phyloP scores from a whole-genome alignment of 306 rosid genomes.

The Medicago arabica region DNA sequence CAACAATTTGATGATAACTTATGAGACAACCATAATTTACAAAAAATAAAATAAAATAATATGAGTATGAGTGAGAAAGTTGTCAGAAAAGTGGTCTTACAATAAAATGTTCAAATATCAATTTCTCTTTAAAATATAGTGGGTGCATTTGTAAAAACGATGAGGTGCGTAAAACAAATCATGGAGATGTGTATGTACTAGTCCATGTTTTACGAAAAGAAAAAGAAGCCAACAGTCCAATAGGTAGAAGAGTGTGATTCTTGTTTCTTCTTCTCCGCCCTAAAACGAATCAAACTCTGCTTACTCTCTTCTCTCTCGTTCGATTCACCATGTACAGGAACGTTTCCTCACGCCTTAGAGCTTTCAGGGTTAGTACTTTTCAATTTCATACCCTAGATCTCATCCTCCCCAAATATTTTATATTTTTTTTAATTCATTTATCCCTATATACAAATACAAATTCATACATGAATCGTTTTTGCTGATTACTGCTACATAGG shows the following conservation, averaged over 20 bases:
- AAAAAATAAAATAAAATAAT: too few species aligned
- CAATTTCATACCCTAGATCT: constrained; percentile 39
- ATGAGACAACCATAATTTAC: too few species aligned
- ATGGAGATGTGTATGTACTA: neutral
- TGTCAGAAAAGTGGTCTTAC: too few species aligned
- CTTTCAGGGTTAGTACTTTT: constrained; percentile 57
- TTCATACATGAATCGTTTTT: neutral
- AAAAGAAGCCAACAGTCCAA: neutral
- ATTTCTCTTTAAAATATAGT: too few species aligned
- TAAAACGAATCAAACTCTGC: constrained; percentile 9
- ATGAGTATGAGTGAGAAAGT: too few species aligned
- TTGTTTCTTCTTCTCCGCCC: constrained; percentile 12
- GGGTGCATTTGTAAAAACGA: too few species aligned
- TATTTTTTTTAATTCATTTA: neutral
- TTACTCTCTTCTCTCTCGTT: neutral
- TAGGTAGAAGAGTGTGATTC: neutral
- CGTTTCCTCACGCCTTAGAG: constrained; percentile 67
- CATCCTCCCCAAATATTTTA: neutral
- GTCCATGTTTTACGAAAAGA: neutral
- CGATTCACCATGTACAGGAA: constrained; percentile 62
- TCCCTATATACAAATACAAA: neutral
- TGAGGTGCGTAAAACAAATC: neutral
- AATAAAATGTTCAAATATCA: too few species aligned
- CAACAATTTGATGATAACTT: too few species aligned
- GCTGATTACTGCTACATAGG: neutral